Percentiles rank a stretch among this genome's conserved stretches.
These are phyloP conservation scores for Fremontodendron californicum DNA, from an alignment of 345 rosid species.

Conservation along the genomic window DNA sequence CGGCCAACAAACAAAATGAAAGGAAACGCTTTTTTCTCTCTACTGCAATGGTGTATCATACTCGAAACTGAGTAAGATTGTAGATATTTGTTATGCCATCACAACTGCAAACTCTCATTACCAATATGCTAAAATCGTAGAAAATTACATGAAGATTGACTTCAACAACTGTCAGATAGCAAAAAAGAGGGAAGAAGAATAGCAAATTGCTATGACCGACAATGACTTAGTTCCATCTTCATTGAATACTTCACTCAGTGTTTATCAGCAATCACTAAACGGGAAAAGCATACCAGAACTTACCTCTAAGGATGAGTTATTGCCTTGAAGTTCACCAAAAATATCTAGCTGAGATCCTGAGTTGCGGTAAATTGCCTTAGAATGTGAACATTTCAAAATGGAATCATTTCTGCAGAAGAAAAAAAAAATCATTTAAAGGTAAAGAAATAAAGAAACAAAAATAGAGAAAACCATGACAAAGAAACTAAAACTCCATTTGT, in stretches of 20 bases:
- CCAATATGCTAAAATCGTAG: not conserved
- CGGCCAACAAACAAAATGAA: not conserved
- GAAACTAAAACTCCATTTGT: not conserved
- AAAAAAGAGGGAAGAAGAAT: not conserved
- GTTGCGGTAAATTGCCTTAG: constrained; percentile 23
- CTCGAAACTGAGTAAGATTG: not conserved
- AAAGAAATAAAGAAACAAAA: constrained; percentile 15
- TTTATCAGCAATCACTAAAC: not conserved
- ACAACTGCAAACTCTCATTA: not conserved
- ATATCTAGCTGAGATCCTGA: constrained; percentile 28
- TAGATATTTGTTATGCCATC: too few relatives aligned
- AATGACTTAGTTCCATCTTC: not conserved
- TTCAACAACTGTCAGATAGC: not conserved
- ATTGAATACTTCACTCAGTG: not conserved
- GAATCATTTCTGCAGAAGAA: constrained; percentile 42
- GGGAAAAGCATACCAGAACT: constrained; percentile 8
- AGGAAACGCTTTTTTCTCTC: not conserved
- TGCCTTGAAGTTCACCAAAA: constrained; percentile 21
- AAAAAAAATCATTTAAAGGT: constrained; percentile 16
- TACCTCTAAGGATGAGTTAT: constrained; percentile 39
- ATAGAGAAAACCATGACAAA: not conserved
- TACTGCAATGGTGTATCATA: not conserved
- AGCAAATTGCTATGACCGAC: not conserved
- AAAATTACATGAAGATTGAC: not conserved
- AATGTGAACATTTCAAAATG: constrained; percentile 28